Base-by-base conservation (phyloP, 192 early-diverging fungal species). In the Mortierella claussenii region DNA sequence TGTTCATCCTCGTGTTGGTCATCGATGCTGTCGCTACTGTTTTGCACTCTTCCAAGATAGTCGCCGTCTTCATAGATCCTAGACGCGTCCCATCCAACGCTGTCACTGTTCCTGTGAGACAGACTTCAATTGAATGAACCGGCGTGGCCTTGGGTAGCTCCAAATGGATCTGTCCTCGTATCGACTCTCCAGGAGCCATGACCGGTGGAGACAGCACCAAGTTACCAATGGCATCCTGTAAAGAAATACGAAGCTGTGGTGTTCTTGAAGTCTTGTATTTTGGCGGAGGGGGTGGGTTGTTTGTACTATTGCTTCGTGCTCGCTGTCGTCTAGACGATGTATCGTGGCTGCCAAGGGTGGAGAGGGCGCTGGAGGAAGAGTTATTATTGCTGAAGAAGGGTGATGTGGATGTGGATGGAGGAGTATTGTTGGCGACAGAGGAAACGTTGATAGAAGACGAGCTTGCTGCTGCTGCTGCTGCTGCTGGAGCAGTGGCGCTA, bases 161-260 rank as follows among this genome's bases (percentile, higher is more conserved):
- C 11, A 76, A 13, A 44, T 76, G 57, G 26, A 76, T 76, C 32
- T 76, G 73, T 2, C 73, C 73, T 33, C 73, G 63, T 37, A 76
- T 62, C 6, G 73, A 76, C 27, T 76, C 73, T 24, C 73, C 73
- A 28, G 73, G 73, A 13, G 73, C 73, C 73, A 76, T 76, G 3
- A 76, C 73, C 10, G 73, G 73, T 26, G 73, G 43, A 3, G 73
- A 76, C 10, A 76, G 58, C 24, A 67, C 64, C 5, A 67, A 47
- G 45, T 67, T 67, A 23, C 73, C 73, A 6, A 49, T 54, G 17
- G 59, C 36, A 51, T 76, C 73, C 52, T 76, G 73, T 17, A 76
- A 46, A 0, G 73, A 76, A 46, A 76, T 67, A 59, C 73, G 73
- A 43, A 76, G 58, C 31, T 76, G 73, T 13, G 73, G 73, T 17